Conservation (phyloP, 352 stramenopile species). For the Pythium plurisporium region DNA sequence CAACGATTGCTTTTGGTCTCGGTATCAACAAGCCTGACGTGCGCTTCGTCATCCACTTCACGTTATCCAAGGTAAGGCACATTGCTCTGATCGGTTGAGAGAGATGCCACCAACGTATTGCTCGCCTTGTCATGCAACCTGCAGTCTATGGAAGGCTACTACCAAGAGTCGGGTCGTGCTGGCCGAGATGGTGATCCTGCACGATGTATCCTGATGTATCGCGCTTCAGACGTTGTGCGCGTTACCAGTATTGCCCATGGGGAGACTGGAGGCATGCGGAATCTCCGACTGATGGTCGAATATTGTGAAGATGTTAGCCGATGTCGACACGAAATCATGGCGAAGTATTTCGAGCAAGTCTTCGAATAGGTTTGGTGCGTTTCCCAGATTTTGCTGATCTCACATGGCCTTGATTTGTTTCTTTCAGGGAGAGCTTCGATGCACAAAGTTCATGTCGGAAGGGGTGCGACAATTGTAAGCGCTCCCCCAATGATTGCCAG, state of each 20-base stretch:
- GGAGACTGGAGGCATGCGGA: constrained; percentile 57
- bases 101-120: too few species aligned
- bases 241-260: constrained; percentile 64
- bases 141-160: constrained; percentile 94
- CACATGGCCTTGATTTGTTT: not conserved
- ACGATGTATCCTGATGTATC: constrained; percentile 88
- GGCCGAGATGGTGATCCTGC: constrained; percentile 90
- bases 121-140: too few species aligned
- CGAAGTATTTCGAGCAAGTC: constrained; percentile 54
- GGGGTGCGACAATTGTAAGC: constrained; percentile 49
- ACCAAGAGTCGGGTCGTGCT: constrained; percentile 95
- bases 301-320: constrained; percentile 29
- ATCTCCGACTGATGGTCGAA: constrained; percentile 60
- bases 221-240: constrained; percentile 63
- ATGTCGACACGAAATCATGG: constrained; percentile 28
- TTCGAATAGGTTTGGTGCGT: not conserved
- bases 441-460: constrained; percentile 30
- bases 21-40: constrained; percentile 94
- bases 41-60: constrained; percentile 90
- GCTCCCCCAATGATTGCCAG: constrained; percentile 14
- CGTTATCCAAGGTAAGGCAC: constrained; percentile 56
- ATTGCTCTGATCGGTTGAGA: constrained; percentile 13
- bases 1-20: constrained; percentile 93
- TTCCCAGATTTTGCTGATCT: not conserved
- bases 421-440: constrained; percentile 38